Evolutionary conservation across 2,329 filamentous ascomycete species (phyloP).

Genomic region (Didymella segeticola): DNA sequence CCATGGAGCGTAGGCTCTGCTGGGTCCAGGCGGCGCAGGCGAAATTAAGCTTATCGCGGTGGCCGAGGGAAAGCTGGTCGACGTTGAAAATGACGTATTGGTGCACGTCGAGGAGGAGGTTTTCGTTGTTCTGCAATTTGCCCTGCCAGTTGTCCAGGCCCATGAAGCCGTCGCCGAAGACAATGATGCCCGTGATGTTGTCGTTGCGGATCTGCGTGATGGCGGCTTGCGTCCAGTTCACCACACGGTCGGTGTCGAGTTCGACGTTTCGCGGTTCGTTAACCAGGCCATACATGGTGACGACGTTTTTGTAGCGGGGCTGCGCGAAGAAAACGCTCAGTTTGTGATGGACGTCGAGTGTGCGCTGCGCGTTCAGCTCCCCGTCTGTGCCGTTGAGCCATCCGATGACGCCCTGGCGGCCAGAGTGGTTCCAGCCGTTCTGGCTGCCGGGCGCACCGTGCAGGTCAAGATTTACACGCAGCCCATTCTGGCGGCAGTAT

Average conservation of each 20-base stretch:
- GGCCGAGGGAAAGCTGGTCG: constrained; percentile 80
- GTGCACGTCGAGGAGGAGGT: constrained; percentile 91
- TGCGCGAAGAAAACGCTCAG: constrained; percentile 93
- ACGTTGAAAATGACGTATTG: constrained; percentile 99
- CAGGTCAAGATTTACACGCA: constrained; percentile 90
- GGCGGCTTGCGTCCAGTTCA: constrained; percentile 80
- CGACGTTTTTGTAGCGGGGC: constrained; percentile 86
- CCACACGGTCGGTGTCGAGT: constrained; percentile 69
- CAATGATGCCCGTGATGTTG: constrained; percentile 73
- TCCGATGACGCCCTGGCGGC: constrained; percentile 76
- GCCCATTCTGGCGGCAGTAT: constrained; percentile 88
- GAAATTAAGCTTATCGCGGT: constrained; percentile 83
- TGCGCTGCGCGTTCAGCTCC: constrained; percentile 76
- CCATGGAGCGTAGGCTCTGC: constrained; percentile 75
- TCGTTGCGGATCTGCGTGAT: constrained; percentile 77
- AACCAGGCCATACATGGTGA: constrained; percentile 90
- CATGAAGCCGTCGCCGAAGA: constrained; percentile 95
- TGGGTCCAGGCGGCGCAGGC: constrained; percentile 86
- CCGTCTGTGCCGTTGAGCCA: constrained; percentile 95
- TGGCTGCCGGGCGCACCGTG: constrained; percentile 93
- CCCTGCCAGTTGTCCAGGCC: constrained; percentile 91
- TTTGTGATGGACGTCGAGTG: constrained; percentile 84
- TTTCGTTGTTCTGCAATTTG: constrained; percentile 72
- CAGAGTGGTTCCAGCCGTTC: constrained; percentile 98
- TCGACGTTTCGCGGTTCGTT: constrained; percentile 89